Percentiles rank a stretch among this genome's conserved stretches.
Evolutionary conservation across 2,329 filamentous ascomycete genomes (phyloP).

Genomic region (Exutisphaerella laricina): DNA sequence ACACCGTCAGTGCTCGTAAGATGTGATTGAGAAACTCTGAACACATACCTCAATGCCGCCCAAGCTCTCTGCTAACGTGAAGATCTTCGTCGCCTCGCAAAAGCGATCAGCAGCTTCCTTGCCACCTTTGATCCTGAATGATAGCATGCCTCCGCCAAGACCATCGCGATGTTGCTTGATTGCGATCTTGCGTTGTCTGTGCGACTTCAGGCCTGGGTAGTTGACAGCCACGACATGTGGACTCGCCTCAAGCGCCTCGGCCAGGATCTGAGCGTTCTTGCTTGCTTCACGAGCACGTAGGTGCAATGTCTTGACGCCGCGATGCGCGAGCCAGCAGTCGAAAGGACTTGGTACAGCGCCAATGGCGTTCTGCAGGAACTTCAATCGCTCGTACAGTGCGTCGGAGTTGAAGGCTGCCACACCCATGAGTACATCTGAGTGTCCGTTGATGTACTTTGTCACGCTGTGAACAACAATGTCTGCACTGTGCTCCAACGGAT

Average conservation of each 20-base stretch:
- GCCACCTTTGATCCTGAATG: slow-evolving; percentile 87
- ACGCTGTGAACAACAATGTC: slow-evolving; percentile 97
- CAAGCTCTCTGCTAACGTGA: slow-evolving; percentile 86
- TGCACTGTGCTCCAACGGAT: slow-evolving; percentile 88
- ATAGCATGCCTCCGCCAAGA: slow-evolving; percentile 95
- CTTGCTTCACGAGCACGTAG: slow-evolving; percentile 81
- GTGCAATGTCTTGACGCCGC: slow-evolving; percentile 94
- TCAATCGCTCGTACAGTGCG: slow-evolving; percentile 66
- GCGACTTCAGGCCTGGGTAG: slow-evolving; percentile 85
- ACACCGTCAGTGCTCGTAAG: too few species aligned
- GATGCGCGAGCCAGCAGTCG: slow-evolving; percentile 96
- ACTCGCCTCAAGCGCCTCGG: slow-evolving; percentile 69
- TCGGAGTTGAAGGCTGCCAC: slow-evolving; percentile 91
- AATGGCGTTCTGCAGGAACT: slow-evolving; percentile 95
- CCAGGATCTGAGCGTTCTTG: slow-evolving; percentile 73
- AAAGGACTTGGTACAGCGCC: slow-evolving; percentile 92
- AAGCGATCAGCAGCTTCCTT: slow-evolving; percentile 82
- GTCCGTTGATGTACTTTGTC: slow-evolving; percentile 99
- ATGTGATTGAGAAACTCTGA: too few species aligned
- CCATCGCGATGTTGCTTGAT: slow-evolving; percentile 87
- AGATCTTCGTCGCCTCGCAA: slow-evolving; percentile 83
- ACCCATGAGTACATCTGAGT: slow-evolving; percentile 95
- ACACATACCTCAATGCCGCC: slow-evolving; percentile 72
- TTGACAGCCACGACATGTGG: slow-evolving; percentile 84
- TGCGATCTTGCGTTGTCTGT: slow-evolving; percentile 80